phyloP scores from a whole-genome alignment of 225 moss, liverwort and hornwort species.

The Pleurozium schreberi region DNA sequence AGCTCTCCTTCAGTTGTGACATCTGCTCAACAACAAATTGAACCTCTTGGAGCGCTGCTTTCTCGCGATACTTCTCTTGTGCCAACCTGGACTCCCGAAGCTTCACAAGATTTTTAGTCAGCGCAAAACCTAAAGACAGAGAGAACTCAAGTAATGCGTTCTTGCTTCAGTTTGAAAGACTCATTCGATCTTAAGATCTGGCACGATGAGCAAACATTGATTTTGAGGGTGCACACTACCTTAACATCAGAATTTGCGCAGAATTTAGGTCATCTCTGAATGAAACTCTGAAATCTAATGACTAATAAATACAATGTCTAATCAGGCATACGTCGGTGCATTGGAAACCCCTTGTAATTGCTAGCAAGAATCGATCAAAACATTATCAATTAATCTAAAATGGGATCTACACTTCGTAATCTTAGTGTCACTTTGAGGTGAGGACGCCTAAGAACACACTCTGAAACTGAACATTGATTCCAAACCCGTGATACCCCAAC shows the following conservation, averaged over 20 bases:
- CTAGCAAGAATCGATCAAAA: not conserved
- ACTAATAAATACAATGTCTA: not conserved
- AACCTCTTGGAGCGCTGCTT: constrained; percentile 29
- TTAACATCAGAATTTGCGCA: not conserved
- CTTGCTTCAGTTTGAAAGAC: not conserved
- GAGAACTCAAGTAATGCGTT: not conserved
- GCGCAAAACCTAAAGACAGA: not conserved
- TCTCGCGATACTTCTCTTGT: constrained; percentile 35
- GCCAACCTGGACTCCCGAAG: constrained; percentile 35
- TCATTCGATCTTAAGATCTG: not conserved
- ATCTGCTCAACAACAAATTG: constrained; percentile 35
- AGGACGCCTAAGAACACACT: not conserved
- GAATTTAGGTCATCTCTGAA: not conserved
- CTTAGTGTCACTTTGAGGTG: not conserved
- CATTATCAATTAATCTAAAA: not conserved
- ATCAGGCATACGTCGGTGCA: not conserved
- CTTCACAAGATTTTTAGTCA: constrained; percentile 14
- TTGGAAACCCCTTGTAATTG: not conserved
- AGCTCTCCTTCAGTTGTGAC: constrained; percentile 35
- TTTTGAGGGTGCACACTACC: not conserved
- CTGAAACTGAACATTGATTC: not conserved
- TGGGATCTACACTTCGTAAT: not conserved
- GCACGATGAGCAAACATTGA: not conserved
- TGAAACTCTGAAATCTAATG: not conserved
- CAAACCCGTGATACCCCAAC: not conserved